Evolutionary conservation across 306 rosid species (phyloP), one percentile per base, ranked within the genome.

Genomic region (Mimosa bimucronata): DNA sequence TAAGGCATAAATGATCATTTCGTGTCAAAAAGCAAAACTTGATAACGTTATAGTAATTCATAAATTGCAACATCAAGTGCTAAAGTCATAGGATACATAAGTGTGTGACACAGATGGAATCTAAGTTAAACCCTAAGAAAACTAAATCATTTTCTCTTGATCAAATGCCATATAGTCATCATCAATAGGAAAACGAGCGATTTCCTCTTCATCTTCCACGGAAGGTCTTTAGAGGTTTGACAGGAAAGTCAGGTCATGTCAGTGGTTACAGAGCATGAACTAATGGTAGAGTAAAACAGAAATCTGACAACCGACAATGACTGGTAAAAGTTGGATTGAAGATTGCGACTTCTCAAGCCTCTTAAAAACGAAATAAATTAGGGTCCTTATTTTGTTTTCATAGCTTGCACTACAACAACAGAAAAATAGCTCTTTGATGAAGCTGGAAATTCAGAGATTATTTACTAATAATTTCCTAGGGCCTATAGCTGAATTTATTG

Each of bases 401-500:
- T 60, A 11, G 37, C 66, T 25, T 60, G 66, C 37, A 13, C 37
- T 26, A 60, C 37, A 11, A 18, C 66, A 60, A 25, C 66, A 4
- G 7, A 25, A 55, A 25, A 58, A 26, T 60, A 26, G 19, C 34
- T 25, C 29, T 53, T 53, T 55, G 62, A 21, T 21, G 29, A 25
- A 21, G 62, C 29, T 55, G 62, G 19, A 55, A 26, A 55, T 21
- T 55, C 62, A 21, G 29, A 21, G 29, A 11, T 7, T 25, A 55
- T 21, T 19, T 21, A 55, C 28, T 7, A 21, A 23, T 21, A 3
- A 21, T 55, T 55, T 55, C 29, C 29, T 55, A 2, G 12, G 15
- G 62, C 62, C 62, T 55, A 55, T 55, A 55, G 62, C 62, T n/a
- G 29, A 55, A 21, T 55, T 21, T n/a, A 55, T 55, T 12, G 62